A percentile compares a stretch with the other conserved stretches of the same genome.
phyloP scores from a whole-genome alignment of 176 grass and related monocot genomes.

The Panicum miliaceum region DNA sequence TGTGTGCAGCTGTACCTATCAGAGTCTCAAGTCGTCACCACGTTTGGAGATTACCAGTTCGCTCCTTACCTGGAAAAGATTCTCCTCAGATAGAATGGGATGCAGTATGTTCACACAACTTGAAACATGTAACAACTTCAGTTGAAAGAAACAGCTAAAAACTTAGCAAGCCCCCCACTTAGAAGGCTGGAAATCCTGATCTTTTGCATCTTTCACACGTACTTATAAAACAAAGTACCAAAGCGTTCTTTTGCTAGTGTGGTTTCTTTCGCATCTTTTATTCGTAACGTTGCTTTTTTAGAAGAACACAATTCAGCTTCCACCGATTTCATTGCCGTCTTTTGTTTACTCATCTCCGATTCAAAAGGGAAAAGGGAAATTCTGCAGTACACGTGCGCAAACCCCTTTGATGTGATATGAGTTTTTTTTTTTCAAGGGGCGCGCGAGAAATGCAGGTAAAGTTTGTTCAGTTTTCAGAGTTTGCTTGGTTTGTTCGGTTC shows the following conservation, averaged over 20 bases:
- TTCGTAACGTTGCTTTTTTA: no score
- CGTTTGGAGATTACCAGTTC: background rate
- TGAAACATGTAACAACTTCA: no score
- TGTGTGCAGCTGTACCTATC: background rate
- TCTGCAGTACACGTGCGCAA: background rate
- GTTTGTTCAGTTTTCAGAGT: no score
- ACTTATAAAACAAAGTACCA: background rate
- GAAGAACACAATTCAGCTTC: background rate
- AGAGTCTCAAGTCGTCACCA: constrained; percentile 24
- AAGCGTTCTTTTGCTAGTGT: background rate
- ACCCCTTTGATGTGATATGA: background rate
- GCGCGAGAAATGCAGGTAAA: no score
- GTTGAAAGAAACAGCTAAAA: no score
- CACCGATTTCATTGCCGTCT: background rate
- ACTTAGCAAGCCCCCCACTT: background rate
- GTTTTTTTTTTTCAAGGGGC: no score
- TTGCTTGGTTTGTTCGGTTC: no score
- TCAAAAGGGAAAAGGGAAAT: background rate
- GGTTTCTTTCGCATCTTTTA: background rate
- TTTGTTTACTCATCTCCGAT: background rate
- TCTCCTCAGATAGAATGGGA: background rate
- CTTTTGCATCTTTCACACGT: background rate
- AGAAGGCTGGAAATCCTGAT: background rate
- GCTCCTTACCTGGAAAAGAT: background rate
- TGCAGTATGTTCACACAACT: background rate